Conservation (phyloP, 116 monocot genomes). For the Iris pallida region DNA sequence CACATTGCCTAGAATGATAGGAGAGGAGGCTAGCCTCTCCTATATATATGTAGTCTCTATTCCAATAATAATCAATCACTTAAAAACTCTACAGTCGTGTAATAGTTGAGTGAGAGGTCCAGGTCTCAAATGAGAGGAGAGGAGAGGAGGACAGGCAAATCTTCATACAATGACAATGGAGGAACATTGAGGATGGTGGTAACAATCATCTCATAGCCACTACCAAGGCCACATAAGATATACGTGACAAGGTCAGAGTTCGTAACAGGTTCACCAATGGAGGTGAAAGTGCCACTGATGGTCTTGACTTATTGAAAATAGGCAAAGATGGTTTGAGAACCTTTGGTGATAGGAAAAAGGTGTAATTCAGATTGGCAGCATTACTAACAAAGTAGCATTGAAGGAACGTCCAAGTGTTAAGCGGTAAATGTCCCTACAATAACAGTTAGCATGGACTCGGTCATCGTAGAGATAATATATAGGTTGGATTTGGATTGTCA, state of each 20-base stretch:
- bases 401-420: conserved; percentile 1
- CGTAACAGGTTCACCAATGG: not conserved
- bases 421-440: conserved; percentile 8
- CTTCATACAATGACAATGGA: not conserved
- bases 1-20: too few relatives aligned
- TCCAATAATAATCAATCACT: too few relatives aligned
- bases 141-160: not conserved
- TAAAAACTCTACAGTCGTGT: too few relatives aligned
- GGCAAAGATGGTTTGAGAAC: not conserved
- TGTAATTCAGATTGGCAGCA: not conserved
- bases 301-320: not conserved
- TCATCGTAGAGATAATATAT: conserved; percentile 4
- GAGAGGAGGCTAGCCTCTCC: too few relatives aligned
- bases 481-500: not conserved
- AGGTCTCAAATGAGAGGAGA: not conserved
- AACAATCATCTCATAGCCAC: not conserved
- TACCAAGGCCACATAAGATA: not conserved
- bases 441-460: not conserved
- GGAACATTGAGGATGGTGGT: not conserved
- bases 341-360: not conserved
- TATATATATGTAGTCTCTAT: too few relatives aligned
- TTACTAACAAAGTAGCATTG: conserved; percentile 3
- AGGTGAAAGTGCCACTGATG: not conserved
- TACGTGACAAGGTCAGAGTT: not conserved
- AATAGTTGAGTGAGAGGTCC: not conserved